Base-by-base conservation (phyloP, 305 asterid species). In the Fraxinus dipetala region DNA sequence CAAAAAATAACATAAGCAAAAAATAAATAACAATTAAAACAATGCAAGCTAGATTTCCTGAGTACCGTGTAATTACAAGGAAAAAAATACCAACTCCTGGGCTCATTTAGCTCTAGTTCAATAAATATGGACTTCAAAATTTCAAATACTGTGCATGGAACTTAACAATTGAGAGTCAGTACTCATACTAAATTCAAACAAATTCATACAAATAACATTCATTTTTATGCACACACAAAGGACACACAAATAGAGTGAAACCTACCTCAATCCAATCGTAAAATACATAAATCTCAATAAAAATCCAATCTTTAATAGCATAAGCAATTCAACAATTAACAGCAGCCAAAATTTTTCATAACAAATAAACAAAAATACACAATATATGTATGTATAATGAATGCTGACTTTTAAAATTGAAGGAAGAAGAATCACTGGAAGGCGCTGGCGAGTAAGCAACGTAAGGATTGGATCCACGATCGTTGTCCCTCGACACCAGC, bases 381-480 rank as follows among this genome's bases (percentile, higher is more conserved):
- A 28, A 8, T 54, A 48, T 54, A 6, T n/a, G 78, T 76, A 75
- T 38, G 80, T 48, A 75, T 3, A 2, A 76, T 3, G 72, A 20
- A 61, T 45, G 73, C 77, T 20, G 77, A 94, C 91, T 75, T 91
- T 91, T 94, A 81, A 94, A 86, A 84, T 93, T 89, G 86, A 91
- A 90, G 4, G 97, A 86, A 18, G 92, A 79, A 7, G 91, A 31
- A 79, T 87, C 83, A 20, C 54, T 75, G 61, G 88, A 83, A 38
- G 91, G 82, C 67, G 94, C 88, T 3, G 91, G 90, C 75, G 97
- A 28, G 88, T 88, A 85, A 87, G 89, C 87, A 34, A 89, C 91
- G 83, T 92, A 91, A n/a, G 97, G 94, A 85, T 91, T 91, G 84
- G 92, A 85, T 84, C 92, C 92, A 76, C 84, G 90, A 82, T 86